phyloP scores from a whole-genome alignment of 345 rosid species.

The Salix purpurea region DNA sequence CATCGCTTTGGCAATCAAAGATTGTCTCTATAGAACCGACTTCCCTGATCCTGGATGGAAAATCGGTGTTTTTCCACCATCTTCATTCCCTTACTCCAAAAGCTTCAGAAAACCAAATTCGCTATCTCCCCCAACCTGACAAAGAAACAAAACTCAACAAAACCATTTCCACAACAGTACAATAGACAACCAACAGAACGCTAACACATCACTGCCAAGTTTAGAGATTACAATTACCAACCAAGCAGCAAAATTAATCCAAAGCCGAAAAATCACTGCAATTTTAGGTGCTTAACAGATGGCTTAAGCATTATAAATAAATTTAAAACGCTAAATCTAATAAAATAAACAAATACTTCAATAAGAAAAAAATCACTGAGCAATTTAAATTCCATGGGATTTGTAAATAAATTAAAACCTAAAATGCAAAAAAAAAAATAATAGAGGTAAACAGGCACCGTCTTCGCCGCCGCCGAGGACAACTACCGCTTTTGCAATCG shows the following conservation, averaged over 20 bases:
- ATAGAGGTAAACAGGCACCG: conserved; percentile 27
- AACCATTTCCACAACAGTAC: background rate
- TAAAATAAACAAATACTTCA: no score
- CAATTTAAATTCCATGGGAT: background rate
- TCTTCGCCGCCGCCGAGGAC: conserved; percentile 39
- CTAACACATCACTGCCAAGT: background rate
- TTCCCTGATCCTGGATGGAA: conserved; percentile 66
- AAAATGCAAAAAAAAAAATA: background rate
- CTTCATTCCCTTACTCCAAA: conserved; percentile 22
- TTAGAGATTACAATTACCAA: background rate
- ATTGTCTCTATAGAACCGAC: conserved; percentile 47
- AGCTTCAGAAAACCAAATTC: conserved; percentile 36
- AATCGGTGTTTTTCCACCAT: conserved; percentile 35
- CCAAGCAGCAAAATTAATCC: background rate
- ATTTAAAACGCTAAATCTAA: no score
- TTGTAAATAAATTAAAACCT: no score
- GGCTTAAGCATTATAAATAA: no score
- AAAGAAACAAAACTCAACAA: background rate
- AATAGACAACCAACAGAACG: background rate
- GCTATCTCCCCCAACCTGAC: conserved; percentile 32
- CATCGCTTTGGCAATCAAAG: conserved; percentile 60
- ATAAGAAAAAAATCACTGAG: no score
- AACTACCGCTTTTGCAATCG: conserved; percentile 53
- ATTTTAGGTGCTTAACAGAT: no score
- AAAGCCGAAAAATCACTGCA: background rate